Base-by-base conservation (phyloP, 2,329 filamentous ascomycete species). In the Tolypocladium inflatum region DNA sequence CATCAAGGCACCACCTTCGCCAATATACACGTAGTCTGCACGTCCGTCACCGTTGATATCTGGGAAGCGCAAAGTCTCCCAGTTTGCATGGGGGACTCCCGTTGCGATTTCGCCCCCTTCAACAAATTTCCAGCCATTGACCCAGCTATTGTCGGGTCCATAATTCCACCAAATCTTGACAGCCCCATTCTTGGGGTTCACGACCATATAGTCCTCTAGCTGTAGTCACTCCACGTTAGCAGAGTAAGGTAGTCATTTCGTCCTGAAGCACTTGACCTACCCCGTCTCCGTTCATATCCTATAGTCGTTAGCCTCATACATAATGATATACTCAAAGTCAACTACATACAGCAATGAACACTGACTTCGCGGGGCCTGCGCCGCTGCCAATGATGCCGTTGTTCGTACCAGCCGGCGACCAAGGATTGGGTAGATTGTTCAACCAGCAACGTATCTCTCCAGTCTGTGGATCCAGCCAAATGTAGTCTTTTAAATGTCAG, bases 21-120 rank as follows among this genome's bases (percentile, higher is more conserved):
- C 65, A 4, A 65, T 61, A 3, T 62, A 63, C 4, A 68, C 61
- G 35, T 66, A 68, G 57, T 66, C 66, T 7, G 65, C 63, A 11
- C 65, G 21, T 6, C 65, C 64, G 53, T 67, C 65, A 11, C 66
- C 65, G 42, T 67, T 68, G 54, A 67, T 62, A 33, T 67, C 64
- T 4, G 65, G 59, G 42, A 67, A 67, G 2, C 64, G 59, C 0
- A 68, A 23, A 2, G 66, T 67, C 13, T 56, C 54, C 2, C 59
- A 55, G 26, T 66, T 67, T 1, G 66, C 65, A 33, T 67, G 65
- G 0, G 60, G 64, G 15, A 65, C 63, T 0, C 64, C 64, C 0
- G 59, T 60, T 2, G 66, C 64, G n/a, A 67, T 65, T 19, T 63
- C 37, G 5, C 64, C 66, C 11, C 65, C 66, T 1, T 56, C 55